These are phyloP conservation scores for Metarhizium brunneum DNA, from an alignment of 2,329 filamentous ascomycete species.

Conservation along the genomic window DNA sequence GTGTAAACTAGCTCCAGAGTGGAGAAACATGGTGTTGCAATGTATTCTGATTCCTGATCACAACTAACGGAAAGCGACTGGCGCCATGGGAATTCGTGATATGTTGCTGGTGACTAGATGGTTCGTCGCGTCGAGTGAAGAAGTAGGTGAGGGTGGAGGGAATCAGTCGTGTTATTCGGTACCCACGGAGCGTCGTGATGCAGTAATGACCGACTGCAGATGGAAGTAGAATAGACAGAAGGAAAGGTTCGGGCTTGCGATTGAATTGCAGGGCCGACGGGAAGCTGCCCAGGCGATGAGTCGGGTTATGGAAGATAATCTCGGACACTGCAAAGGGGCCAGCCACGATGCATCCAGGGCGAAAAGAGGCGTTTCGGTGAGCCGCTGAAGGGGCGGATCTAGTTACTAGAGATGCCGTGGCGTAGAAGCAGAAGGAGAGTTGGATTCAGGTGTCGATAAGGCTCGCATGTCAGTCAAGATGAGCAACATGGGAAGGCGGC, in stretches of 20 bases:
- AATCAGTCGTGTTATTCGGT: not conserved
- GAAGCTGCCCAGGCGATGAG: not conserved
- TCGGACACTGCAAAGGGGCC: not conserved
- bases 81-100: not conserved
- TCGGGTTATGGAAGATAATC: not conserved
- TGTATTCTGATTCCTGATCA: not conserved
- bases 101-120: not conserved
- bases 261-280: not conserved
- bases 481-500: not conserved
- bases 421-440: not conserved
- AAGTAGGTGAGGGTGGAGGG: not conserved
- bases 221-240: not conserved
- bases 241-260: not conserved
- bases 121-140: not conserved
- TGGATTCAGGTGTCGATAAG: not conserved
- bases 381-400: not conserved
- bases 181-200: not conserved
- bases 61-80: not conserved
- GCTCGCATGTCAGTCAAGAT: not conserved
- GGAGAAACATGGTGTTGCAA: conserved; percentile 41
- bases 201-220: not conserved
- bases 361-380: not conserved
- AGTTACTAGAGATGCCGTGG: not conserved
- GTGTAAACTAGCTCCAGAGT: conserved; percentile 49
- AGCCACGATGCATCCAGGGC: not conserved